Conservation (phyloP, 78 protist species). For the Capsaspora owczarzaki region DNA sequence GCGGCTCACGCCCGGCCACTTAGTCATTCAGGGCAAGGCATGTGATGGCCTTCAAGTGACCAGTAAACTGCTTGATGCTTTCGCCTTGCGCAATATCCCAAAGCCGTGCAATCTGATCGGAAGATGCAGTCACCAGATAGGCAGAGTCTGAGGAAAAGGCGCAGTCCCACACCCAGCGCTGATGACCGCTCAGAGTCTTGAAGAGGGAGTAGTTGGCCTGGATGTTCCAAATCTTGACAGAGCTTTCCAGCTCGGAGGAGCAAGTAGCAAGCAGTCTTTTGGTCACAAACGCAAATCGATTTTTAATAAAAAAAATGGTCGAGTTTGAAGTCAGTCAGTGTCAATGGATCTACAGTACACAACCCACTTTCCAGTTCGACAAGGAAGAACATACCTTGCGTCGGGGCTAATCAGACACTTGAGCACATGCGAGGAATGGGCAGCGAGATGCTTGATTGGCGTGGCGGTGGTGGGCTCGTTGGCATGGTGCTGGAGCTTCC, state of each 20-base stretch:
- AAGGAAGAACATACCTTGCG: slow-evolving; percentile 32
- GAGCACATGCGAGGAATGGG: slow-evolving; percentile 49
- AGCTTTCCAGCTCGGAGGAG: slow-evolving; percentile 86
- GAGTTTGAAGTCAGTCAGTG: background rate
- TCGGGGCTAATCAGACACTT: slow-evolving; percentile 71
- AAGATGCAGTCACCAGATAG: slow-evolving; percentile 85
- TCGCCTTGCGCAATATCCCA: slow-evolving; percentile 87
- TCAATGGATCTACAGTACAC: background rate
- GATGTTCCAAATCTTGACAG: slow-evolving; percentile 71
- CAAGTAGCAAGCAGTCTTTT: slow-evolving; percentile 77
- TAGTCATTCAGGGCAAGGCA: slow-evolving; percentile 72
- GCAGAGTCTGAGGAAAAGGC: slow-evolving; percentile 86
- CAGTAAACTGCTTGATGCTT: slow-evolving; percentile 59
- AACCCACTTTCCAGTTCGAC: background rate
- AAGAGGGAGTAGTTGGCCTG: slow-evolving; percentile 29
- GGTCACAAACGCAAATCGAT: background rate
- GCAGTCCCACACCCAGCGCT: slow-evolving; percentile 97
- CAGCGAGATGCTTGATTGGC: background rate
- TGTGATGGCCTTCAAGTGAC: slow-evolving; percentile 75
- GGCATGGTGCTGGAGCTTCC: slow-evolving; percentile 26
- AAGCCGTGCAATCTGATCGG: slow-evolving; percentile 74
- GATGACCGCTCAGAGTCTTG: slow-evolving; percentile 71
- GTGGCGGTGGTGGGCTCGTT: background rate
- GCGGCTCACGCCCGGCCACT: no score
- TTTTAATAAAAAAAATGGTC: background rate